Evolutionary conservation across 108 stramenopile genomes (phyloP).

Genomic region (Nitzschia inconspicua): DNA sequence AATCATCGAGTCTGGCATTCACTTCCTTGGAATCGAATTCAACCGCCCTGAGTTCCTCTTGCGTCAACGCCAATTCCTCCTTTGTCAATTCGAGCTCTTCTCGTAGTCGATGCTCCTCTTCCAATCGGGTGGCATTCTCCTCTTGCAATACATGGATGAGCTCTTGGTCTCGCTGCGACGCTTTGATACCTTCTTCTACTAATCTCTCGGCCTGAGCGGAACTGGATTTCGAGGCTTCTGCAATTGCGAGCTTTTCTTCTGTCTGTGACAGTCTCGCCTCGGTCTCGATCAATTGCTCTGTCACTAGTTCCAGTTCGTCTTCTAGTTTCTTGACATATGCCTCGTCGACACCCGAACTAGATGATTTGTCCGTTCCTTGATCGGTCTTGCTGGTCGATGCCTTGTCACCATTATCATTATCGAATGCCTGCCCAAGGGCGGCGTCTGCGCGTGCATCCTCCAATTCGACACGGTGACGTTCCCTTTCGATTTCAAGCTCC

Average conservation of each 20-base stretch:
- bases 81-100: constrained; percentile 56
- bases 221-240: constrained; percentile 42
- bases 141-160: constrained; percentile 40
- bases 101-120: constrained; percentile 40
- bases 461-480: constrained; percentile 63
- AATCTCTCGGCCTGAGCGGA: constrained; percentile 21
- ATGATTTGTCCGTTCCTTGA: neutral
- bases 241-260: constrained; percentile 50
- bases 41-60: constrained; percentile 65
- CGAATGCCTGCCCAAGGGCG: neutral
- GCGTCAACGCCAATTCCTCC: constrained; percentile 61
- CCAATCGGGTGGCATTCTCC: constrained; percentile 48
- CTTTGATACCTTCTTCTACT: constrained; percentile 20
- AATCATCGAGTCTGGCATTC: constrained; percentile 32
- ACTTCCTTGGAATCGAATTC: constrained; percentile 62
- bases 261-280: constrained; percentile 68
- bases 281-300: constrained; percentile 86
- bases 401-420: constrained; percentile 18
- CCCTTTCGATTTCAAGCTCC: constrained; percentile 74
- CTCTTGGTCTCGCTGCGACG: constrained; percentile 36
- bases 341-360: constrained; percentile 35
- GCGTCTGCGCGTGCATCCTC: constrained; percentile 51
- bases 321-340: constrained; percentile 84
- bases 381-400: neutral
- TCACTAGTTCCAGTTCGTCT: constrained; percentile 85